Evolutionary conservation across 768 basidiomycete species (phyloP).

Genomic region (Pilatotrama ljubarskyi): DNA sequence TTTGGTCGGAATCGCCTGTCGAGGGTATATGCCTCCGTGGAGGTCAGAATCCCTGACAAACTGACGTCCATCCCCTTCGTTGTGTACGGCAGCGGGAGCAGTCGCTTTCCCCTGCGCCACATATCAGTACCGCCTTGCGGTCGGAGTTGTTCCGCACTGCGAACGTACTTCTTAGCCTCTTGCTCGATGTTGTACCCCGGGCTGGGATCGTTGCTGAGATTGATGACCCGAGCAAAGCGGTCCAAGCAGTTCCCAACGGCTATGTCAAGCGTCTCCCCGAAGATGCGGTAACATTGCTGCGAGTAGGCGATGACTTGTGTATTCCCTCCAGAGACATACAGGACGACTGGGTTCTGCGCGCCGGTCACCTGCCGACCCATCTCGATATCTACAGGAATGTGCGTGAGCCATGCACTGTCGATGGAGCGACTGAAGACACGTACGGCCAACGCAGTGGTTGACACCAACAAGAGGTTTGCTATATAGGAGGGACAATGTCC

Average conservation of each 20-base stretch:
- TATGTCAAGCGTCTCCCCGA: constrained; percentile 98
- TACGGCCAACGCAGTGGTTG: constrained; percentile 99
- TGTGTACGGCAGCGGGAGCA: constrained; percentile 86
- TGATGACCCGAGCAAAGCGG: constrained; percentile 93
- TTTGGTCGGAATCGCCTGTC: constrained; percentile 80
- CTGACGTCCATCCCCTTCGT: constrained; percentile 99
- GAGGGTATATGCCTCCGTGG: constrained; percentile 81
- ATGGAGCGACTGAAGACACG: constrained; percentile 31
- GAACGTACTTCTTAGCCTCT: constrained; percentile 79
- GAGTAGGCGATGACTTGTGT: constrained; percentile 99
- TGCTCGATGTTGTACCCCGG: constrained; percentile 98
- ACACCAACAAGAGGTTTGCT: constrained; percentile 93
- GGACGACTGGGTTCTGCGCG: constrained; percentile 92
- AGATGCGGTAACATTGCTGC: constrained; percentile 94
- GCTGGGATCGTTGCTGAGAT: constrained; percentile 91
- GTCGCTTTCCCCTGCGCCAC: constrained; percentile 68
- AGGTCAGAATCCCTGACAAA: constrained; percentile 90
- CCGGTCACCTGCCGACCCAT: constrained; percentile 96
- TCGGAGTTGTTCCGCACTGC: constrained; percentile 1
- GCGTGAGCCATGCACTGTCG: background rate
- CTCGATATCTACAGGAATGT: constrained; percentile 76
- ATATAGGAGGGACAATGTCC: constrained; percentile 85
- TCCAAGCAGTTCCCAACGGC: constrained; percentile 99
- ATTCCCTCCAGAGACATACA: constrained; percentile 98
- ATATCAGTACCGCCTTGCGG: background rate